Evolutionary conservation across 495 filamentous ascomycete species (phyloP).

Genomic region (Aspergillus leporis): DNA sequence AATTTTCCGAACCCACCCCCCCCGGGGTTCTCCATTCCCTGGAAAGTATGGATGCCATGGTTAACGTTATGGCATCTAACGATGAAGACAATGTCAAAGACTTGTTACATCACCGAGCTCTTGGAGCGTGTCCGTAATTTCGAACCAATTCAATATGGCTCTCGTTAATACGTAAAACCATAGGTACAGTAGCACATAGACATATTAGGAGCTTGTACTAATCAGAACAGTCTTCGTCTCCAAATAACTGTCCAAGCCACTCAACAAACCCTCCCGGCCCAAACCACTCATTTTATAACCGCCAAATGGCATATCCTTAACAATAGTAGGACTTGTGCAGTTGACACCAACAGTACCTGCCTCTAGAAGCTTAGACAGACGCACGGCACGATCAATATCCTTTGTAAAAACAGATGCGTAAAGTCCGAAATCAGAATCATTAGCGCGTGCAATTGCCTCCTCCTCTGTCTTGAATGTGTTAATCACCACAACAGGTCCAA

Average conservation of each 20-base stretch:
- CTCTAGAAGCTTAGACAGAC: conserved; percentile 33
- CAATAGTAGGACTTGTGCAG: conserved; percentile 61
- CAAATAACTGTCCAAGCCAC: conserved; percentile 50
- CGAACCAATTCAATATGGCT: too few relatives aligned
- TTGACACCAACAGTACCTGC: conserved; percentile 84
- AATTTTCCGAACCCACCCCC: too few relatives aligned
- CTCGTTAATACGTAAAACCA: too few relatives aligned
- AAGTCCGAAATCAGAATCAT: conserved; percentile 81
- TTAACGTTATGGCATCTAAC: too few relatives aligned
- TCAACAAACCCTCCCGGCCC: conserved; percentile 60
- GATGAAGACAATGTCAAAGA: too few relatives aligned
- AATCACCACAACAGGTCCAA: conserved; percentile 86
- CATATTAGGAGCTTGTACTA: conserved; percentile 16
- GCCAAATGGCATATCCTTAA: conserved; percentile 72
- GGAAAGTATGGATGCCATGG: too few relatives aligned
- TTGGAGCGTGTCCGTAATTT: too few relatives aligned
- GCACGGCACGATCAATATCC: conserved; percentile 58
- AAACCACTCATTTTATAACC: conserved; percentile 93
- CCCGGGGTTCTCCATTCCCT: too few relatives aligned
- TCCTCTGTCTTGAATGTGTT: conserved; percentile 76
- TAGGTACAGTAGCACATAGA: background rate
- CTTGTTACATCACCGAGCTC: too few relatives aligned
- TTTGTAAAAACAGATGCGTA: conserved; percentile 80
- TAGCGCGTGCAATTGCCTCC: conserved; percentile 77
- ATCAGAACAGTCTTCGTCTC: conserved; percentile 50